These are phyloP conservation scores for Helicocarpus griseus DNA, from an alignment of 2,329 filamentous ascomycete genomes.

Conservation along the genomic window DNA sequence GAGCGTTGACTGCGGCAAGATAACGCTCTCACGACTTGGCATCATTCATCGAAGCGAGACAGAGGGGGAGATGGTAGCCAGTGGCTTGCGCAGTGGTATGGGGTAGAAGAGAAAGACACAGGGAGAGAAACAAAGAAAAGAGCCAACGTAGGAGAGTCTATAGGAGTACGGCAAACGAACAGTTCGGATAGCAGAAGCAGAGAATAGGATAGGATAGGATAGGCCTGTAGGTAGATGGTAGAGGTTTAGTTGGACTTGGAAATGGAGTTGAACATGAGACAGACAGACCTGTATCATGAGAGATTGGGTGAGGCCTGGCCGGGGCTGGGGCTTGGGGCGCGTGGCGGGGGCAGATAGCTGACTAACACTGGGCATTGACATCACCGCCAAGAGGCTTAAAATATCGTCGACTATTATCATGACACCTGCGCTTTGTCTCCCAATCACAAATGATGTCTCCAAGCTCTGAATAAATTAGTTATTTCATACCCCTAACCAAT, in stretches of 20 bases:
- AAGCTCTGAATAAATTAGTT: too few relatives aligned
- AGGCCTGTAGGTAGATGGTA: background rate
- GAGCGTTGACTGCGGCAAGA: conserved; percentile 7
- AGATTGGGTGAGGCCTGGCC: background rate
- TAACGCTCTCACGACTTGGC: conserved; percentile 6
- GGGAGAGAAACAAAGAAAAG: background rate
- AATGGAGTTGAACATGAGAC: background rate
- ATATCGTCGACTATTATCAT: too few relatives aligned
- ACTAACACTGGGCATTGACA: background rate
- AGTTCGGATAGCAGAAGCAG: background rate
- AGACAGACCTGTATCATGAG: background rate
- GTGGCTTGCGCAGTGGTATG: background rate
- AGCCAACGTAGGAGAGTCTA: background rate
- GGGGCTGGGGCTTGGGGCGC: background rate
- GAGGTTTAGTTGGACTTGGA: background rate
- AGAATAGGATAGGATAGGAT: background rate
- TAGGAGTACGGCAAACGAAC: background rate
- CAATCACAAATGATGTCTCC: too few relatives aligned
- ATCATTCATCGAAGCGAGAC: conserved; percentile 8
- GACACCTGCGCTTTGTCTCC: too few relatives aligned
- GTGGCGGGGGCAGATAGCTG: background rate
- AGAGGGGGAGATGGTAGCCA: background rate
- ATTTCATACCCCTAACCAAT: too few relatives aligned
- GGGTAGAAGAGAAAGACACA: background rate
- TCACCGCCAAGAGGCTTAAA: background rate